Evolutionary conservation across 139 green algal genomes (phyloP).

Genomic region (Chlorella sp.): DNA sequence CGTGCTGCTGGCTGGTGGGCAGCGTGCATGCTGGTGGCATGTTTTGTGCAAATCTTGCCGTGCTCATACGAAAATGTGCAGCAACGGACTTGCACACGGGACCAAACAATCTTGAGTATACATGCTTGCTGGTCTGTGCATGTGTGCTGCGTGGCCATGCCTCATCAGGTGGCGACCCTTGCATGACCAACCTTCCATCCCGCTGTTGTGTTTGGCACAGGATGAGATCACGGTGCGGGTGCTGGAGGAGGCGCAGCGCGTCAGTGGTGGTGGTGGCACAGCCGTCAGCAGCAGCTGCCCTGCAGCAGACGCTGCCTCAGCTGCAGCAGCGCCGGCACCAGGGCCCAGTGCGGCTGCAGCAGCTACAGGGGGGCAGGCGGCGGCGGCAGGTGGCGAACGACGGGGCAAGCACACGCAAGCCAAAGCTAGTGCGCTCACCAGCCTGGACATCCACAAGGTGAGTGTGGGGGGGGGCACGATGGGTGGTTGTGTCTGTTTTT

Average conservation of each 20-base stretch:
- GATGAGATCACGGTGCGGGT: constrained; percentile 32
- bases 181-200: too few species aligned
- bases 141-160: too few species aligned
- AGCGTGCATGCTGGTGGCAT: too few species aligned
- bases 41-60: too few species aligned
- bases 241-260: constrained; percentile 39
- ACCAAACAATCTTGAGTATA: too few species aligned
- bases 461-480: not conserved
- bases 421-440: constrained; percentile 25
- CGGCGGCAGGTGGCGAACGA: not conserved
- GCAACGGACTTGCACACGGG: too few species aligned
- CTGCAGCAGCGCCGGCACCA: not conserved
- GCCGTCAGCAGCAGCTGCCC: not conserved
- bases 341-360: not conserved
- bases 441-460: constrained; percentile 48
- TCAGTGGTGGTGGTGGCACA: not conserved
- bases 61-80: too few species aligned
- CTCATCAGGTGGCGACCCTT: too few species aligned
- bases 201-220: too few species aligned
- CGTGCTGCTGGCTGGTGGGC: too few species aligned
- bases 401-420: not conserved
- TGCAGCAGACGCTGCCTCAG: not conserved
- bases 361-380: not conserved
- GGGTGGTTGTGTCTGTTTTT: too few species aligned
- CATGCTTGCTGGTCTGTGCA: too few species aligned